Evolutionary conservation across 176 grass and related monocot species (phyloP), one percentile per base, ranked within the genome.

Genomic region (Poa annua): DNA sequence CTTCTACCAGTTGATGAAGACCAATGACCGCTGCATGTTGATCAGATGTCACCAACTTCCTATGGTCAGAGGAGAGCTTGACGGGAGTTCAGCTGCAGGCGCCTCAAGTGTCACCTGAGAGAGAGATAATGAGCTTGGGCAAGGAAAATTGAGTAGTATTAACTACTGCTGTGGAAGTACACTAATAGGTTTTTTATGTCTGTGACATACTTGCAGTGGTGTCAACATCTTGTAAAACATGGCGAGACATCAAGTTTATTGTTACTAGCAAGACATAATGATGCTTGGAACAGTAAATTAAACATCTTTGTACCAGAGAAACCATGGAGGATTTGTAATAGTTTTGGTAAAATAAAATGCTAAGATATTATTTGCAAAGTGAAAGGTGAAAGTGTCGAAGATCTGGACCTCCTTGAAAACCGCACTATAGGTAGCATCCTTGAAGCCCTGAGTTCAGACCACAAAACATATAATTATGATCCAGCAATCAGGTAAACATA

Each of bases 321-420:
- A 4, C 33, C 16, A 36, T 60, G 67, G 51, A 75, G 35, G 12
- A 48, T 48, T 14, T 48, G 11, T 48, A 48, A 4, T 48, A 14
- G 47, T 48, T 48, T 48, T 14, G 14, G 47, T 48, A 48, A 48
- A 14, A 47, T 3, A 48, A 48, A 1, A 77, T 57, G 42, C 33
- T 49, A 11, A 75, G 39, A 70, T 51, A 19, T 73, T 15, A 17
- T 77, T 45, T 76, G 25, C 4, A 36, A n/a, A n/a, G n/a, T n/a
- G 14, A 88, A 79, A n/a, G n/a, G 29, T 20, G 20, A 42, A 24
- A 47, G 33, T 25, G 52, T 50, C 20, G 56, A 45, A 7, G 48
- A 67, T 39, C 3, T 39, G 13, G 89, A 95, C 96, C 93, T 98
- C 93, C 60, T 92, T 88, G 78, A 98, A 95, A 17, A 90, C 89